Percentiles rank a stretch among this genome's conserved stretches.
Conservation (phyloP, 495 filamentous ascomycete genomes). For the Xylaria curta region DNA sequence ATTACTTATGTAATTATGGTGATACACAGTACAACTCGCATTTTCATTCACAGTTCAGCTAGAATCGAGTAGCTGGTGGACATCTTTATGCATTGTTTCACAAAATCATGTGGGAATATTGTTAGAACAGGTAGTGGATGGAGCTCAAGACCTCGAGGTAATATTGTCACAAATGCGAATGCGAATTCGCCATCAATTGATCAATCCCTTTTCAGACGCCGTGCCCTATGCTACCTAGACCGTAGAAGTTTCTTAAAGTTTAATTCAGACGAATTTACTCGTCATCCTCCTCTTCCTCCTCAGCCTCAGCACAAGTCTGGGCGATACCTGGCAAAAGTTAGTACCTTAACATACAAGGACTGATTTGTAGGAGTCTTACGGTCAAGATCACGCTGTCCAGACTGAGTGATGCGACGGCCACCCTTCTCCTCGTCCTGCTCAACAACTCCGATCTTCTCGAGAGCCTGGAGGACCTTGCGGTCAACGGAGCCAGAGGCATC, state of each 20-base stretch:
- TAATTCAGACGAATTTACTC: constrained; percentile 51
- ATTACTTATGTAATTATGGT: background rate
- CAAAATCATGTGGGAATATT: background rate
- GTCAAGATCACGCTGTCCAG: constrained; percentile 96
- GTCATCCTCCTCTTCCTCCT: constrained; percentile 71
- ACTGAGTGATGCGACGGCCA: constrained; percentile 94
- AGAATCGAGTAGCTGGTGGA: background rate
- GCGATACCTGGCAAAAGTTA: constrained; percentile 61
- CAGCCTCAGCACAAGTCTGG: constrained; percentile 73
- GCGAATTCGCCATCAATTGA: constrained; percentile 42
- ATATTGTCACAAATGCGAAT: constrained; percentile 36
- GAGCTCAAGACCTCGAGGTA: background rate
- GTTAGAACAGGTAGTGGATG: background rate
- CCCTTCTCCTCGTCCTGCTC: constrained; percentile 97
- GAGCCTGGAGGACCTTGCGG: constrained; percentile 91
- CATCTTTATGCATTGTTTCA: background rate
- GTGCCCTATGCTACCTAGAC: constrained; percentile 44
- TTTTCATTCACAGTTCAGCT: background rate
- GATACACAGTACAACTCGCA: background rate
- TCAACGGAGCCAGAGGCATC: constrained; percentile 94
- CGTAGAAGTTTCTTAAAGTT: constrained; percentile 35
- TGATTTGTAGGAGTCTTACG: constrained; percentile 49
- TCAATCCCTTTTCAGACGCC: constrained; percentile 44
- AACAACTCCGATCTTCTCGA: constrained; percentile 98
- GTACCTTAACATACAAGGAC: constrained; percentile 16